Conservation (phyloP, 257 asterid species). For the Petrea volubilis region DNA sequence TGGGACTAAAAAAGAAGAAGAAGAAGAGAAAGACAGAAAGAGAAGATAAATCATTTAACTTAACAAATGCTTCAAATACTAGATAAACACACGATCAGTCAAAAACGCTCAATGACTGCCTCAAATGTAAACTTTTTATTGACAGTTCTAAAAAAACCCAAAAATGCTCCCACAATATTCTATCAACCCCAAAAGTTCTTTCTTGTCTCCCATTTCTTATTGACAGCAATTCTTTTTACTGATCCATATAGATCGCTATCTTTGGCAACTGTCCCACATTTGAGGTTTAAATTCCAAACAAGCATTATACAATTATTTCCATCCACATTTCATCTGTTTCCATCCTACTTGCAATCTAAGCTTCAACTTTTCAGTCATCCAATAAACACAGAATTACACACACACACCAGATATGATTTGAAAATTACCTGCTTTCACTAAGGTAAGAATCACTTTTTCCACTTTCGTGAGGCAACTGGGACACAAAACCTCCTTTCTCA, state of each 20-base stretch:
- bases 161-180: too few relatives aligned
- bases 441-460: constrained; percentile 66
- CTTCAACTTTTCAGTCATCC: neutral
- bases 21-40: neutral
- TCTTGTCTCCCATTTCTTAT: neutral
- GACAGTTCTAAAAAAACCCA: neutral
- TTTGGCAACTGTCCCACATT: neutral
- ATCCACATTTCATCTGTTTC: neutral
- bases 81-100: neutral
- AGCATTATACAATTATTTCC: neutral
- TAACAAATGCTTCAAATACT: constrained; percentile 8
- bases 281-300: neutral
- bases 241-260: neutral
- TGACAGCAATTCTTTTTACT: neutral
- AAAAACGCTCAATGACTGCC: neutral
- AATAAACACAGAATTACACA: neutral
- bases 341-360: neutral
- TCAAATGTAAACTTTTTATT: neutral
- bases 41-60: neutral
- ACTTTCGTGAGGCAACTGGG: constrained; percentile 30
- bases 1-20: neutral
- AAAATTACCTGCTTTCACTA: constrained; percentile 76
- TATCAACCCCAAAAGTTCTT: neutral
- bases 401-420: neutral
- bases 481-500: constrained; percentile 25